Base-by-base conservation (phyloP, 306 rosid species). In the Pueraria montana region DNA sequence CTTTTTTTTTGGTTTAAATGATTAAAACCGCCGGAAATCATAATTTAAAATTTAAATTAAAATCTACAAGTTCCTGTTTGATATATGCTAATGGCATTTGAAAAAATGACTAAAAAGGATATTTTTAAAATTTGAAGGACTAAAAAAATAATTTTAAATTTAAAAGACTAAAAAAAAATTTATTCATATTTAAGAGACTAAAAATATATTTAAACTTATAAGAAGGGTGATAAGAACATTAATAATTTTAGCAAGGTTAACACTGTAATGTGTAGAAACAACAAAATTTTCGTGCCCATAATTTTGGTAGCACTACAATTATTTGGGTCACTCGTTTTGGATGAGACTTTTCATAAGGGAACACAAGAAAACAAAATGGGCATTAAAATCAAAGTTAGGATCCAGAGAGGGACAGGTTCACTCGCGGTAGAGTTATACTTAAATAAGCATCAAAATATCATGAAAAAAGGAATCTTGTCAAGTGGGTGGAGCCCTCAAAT, bases 391-490 rank as follows among this genome's bases (percentile, higher is more conserved):
- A 83, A 56, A 48, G 65, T 9, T 9, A 11, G 36, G 59, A 63
- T 42, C n/a, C 1, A 49, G 43, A 59, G 11, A 77, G 48, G 42
- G 79, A 43, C 78, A 66, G 2, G 11, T 55, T 42, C 20, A 63
- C 59, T 65, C 2, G 12, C 14, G 40, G 38, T 18, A 30, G 75
- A 43, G 77, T 24, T 26, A 55, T 53, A 17, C 48, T 65, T 65
- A 26, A 82, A 32, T 0, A 43, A 12, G 21, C 45, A 52, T 40
- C 30, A 72, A 84, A 84, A 73, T 71, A 80, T 80, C 84, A 43
- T 23, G 63, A 69, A 63, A 70, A 36, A 72, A 26, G 70, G 87
- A 78, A 84, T 84, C 87, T 84, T 84, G 74, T 36, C 63, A 72
- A 68, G 74, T 80, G 64, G 74, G 26, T 78, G 62, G 58, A 81